Conservation (phyloP, 2,329 filamentous ascomycete species). For the Boeremia lycopersici region DNA sequence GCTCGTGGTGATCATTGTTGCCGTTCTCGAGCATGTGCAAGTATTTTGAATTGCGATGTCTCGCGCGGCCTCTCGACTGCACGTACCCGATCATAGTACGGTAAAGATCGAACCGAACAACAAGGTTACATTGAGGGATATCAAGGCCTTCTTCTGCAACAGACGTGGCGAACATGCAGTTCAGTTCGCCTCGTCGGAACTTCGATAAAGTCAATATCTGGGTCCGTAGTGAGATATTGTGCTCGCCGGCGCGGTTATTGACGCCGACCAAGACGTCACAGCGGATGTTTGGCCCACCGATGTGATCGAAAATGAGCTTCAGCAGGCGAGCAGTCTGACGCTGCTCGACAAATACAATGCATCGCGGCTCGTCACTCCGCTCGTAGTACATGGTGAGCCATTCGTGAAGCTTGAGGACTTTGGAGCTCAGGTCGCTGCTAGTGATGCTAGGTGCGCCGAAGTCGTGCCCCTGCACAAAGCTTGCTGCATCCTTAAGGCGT, state of each 20-base stretch:
- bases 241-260: constrained; percentile 58
- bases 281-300: constrained; percentile 65
- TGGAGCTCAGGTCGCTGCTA: constrained; percentile 67
- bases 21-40: constrained; percentile 79
- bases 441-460: constrained; percentile 52
- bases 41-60: constrained; percentile 78
- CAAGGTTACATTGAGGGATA: constrained; percentile 70
- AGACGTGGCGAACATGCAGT: constrained; percentile 68
- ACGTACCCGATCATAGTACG: constrained; percentile 92
- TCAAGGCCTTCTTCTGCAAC: constrained; percentile 71
- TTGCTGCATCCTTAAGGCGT: constrained; percentile 64
- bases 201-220: constrained; percentile 76
- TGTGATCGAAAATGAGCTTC: constrained; percentile 66
- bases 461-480: constrained; percentile 60
- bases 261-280: constrained; percentile 70
- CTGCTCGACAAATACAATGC: constrained; percentile 86
- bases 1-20: constrained; percentile 66
- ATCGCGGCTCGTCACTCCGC: constrained; percentile 63
- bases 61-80: constrained; percentile 86
- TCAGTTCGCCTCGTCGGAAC: constrained; percentile 64
- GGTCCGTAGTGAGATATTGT: constrained; percentile 70
- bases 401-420: constrained; percentile 68
- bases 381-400: constrained; percentile 70
- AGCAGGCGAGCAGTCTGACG: constrained; percentile 79
- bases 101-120: constrained; percentile 83